Base-by-base conservation (phyloP, 2,329 filamentous ascomycete genomes). In the Fusarium tanahbumbuense region DNA sequence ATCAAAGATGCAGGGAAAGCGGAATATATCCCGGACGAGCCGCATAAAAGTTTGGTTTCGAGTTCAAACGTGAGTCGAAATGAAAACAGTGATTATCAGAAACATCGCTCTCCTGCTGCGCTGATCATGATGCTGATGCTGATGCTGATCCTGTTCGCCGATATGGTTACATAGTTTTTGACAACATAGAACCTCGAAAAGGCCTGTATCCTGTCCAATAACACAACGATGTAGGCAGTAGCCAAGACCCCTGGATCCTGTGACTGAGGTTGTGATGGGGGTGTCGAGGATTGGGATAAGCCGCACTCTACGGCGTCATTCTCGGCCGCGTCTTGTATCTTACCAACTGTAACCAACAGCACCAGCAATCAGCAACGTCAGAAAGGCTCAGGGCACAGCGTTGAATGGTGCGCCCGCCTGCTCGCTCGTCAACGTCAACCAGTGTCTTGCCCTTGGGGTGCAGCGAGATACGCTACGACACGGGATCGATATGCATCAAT, bases 251-350 rank as follows among this genome's bases (percentile, higher is more conserved):
- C 56, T 64, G 58, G 53, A 46, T 56, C 40, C 42, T 64, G 47
- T 46, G 32, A 70, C 45, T 25, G 64, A 47, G 34, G n/a, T n/a
- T n/a, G n/a, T n/a, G n/a, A n/a, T n/a, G n/a, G n/a, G 52, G 62
- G 55, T 47, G 34, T 34, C 44, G 30, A 22, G 62, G 62, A 58
- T 64, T 71, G 63, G 70, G 68, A 61, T 73, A 73, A 65, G 58
- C 62, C 61, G 68, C 60, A 60, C 54, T 67, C 56, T 57, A 67
- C 70, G 72, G 72, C 68, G 60, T 68, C 60, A 75, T 66, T 73
- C 68, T 74, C 70, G 72, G 72, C 68, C 66, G 68, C 42, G 64
- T 69, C 41, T 70, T 69, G 59, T 63, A 64, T 73, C 56, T 68
- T 56, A 67, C 70, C 58, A 50, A n/a, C 18, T 37, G 34, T n/a